These are phyloP conservation scores for Cyberlindnera nakhonratchasimensis DNA, from an alignment of 805 yeast species.

Conservation along the genomic window DNA sequence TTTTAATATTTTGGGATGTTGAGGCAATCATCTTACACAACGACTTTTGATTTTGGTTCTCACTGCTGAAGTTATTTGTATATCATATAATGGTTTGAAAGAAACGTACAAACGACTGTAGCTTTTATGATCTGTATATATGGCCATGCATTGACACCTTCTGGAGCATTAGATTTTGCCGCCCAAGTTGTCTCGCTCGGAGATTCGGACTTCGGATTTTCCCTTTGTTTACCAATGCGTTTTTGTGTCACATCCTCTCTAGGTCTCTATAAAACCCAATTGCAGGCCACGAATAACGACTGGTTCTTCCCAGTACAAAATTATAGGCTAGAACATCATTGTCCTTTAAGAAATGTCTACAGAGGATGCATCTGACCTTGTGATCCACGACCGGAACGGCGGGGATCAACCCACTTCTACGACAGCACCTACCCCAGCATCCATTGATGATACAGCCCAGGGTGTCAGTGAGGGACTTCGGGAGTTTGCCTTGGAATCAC, in stretches of 20 bases:
- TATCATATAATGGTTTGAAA: constrained; percentile 26
- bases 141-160: too few relatives aligned
- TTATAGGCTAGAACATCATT: too few relatives aligned
- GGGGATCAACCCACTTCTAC: not conserved
- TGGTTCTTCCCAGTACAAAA: too few relatives aligned
- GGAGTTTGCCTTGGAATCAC: not conserved
- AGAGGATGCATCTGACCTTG: too few relatives aligned
- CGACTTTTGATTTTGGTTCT: constrained; percentile 18
- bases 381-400: not conserved
- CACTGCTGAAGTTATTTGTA: constrained; percentile 20
- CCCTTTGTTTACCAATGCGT: not conserved
- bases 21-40: constrained; percentile 3
- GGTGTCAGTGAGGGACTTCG: too few relatives aligned
- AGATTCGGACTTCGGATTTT: not conserved
- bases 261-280: not conserved
- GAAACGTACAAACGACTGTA: constrained; percentile 1
- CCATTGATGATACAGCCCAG: not conserved
- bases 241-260: constrained; percentile 7
- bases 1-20: not conserved
- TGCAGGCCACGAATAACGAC: not conserved
- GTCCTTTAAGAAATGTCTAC: too few relatives aligned
- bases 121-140: not conserved
- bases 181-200: too few relatives aligned
- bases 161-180: too few relatives aligned
- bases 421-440: not conserved